Conservation (phyloP, 352 stramenopile genomes). For the Pythium diclinum region DNA sequence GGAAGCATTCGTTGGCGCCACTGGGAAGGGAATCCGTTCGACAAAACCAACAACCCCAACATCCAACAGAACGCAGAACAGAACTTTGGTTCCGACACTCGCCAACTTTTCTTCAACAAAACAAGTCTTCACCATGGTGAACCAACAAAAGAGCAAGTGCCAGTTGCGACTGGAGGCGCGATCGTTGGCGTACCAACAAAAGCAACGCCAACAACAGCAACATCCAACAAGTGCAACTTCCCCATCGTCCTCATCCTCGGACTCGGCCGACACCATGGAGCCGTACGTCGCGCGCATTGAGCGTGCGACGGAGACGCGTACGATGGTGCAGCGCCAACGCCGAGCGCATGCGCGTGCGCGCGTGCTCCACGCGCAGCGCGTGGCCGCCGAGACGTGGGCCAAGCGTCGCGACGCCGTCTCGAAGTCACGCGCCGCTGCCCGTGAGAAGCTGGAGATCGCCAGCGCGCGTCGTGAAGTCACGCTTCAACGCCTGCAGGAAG, state of each 20-base stretch:
- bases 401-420: conserved; percentile 45
- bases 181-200: conserved; percentile 34
- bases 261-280: conserved; percentile 12
- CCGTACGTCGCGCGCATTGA: conserved; percentile 37
- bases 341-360: conserved; percentile 40
- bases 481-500: conserved; percentile 40
- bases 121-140: conserved; percentile 34
- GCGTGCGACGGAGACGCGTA: conserved; percentile 48
- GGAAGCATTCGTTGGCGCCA: neutral
- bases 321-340: conserved; percentile 38
- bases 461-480: conserved; percentile 41
- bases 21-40: neutral
- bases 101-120: neutral
- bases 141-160: conserved; percentile 64
- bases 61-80: neutral
- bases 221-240: conserved; percentile 3
- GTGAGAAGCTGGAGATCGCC: conserved; percentile 49
- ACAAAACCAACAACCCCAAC: neutral
- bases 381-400: conserved; percentile 46
- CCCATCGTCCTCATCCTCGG: neutral
- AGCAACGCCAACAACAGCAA: conserved; percentile 12
- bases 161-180: conserved; percentile 66
- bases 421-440: conserved; percentile 32
- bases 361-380: conserved; percentile 54
- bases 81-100: neutral